Conservation (phyloP, 768 basidiomycete species). For the Lactarius psammicola region DNA sequence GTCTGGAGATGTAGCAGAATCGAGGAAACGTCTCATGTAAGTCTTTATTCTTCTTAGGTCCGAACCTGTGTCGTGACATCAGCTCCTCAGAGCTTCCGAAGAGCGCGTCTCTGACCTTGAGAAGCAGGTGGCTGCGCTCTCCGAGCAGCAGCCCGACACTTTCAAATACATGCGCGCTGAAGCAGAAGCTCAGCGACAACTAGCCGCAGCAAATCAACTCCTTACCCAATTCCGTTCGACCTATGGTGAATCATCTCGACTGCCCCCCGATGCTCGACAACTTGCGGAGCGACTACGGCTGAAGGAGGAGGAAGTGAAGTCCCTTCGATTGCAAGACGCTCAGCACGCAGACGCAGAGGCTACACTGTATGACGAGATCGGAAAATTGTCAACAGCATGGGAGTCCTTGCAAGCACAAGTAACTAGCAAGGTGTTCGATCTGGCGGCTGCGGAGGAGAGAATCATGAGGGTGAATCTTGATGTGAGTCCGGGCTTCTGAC, state of each 20-base stretch:
- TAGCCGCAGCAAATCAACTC: slow-evolving; percentile 46
- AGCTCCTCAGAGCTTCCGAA: slow-evolving; percentile 49
- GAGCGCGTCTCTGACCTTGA: slow-evolving; percentile 51
- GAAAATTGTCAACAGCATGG: slow-evolving; percentile 84
- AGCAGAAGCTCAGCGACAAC: slow-evolving; percentile 48
- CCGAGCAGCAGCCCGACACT: slow-evolving; percentile 53
- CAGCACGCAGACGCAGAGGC: slow-evolving; percentile 71
- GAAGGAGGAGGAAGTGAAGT: slow-evolving; percentile 68
- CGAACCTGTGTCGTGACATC: slow-evolving; percentile 1
- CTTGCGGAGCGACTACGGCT: slow-evolving; percentile 55
- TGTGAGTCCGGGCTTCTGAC: slow-evolving; percentile 43
- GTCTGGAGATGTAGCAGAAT: slow-evolving; percentile 46
- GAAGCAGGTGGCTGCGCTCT: slow-evolving; percentile 45
- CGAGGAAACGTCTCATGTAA: slow-evolving; percentile 58
- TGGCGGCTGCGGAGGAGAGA: slow-evolving; percentile 71
- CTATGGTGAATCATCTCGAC: slow-evolving; percentile 50
- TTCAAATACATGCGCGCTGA: slow-evolving; percentile 50
- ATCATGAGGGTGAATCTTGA: slow-evolving; percentile 64
- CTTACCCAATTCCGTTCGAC: slow-evolving; percentile 61
- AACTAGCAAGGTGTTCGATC: slow-evolving; percentile 80
- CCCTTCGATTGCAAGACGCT: slow-evolving; percentile 57
- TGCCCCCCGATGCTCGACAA: slow-evolving; percentile 50
- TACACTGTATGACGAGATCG: slow-evolving; percentile 79
- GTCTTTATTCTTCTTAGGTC: slow-evolving; percentile 30
- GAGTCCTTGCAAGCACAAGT: slow-evolving; percentile 78